These are phyloP conservation scores for Capsicum chinense DNA, from an alignment of 257 asterid genomes.

Conservation along the genomic window DNA sequence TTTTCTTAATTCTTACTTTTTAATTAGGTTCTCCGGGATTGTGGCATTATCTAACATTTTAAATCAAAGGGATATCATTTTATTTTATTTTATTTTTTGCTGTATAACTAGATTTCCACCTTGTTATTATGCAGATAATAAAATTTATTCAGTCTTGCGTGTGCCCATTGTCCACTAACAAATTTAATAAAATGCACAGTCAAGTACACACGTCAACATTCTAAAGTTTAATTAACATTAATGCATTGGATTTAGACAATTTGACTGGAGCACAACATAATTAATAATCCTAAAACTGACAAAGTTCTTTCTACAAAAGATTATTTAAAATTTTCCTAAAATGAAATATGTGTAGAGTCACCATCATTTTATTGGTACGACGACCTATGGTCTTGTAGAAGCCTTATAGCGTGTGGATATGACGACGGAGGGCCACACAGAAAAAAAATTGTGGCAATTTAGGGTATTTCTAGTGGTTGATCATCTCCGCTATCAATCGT, in stretches of 20 bases:
- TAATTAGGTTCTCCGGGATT: neutral
- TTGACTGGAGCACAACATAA: neutral
- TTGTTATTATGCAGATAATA: slow-evolving; percentile 25
- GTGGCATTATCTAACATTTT: slow-evolving; percentile 5
- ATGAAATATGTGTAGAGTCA: neutral
- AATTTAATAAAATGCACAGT: slow-evolving; percentile 20
- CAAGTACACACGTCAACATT: neutral
- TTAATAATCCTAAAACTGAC: slow-evolving; percentile 8
- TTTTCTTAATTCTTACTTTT: neutral
- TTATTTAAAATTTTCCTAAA: neutral
- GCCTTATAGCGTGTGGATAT: neutral
- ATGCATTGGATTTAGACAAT: slow-evolving; percentile 2
- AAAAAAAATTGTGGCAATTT: neutral
- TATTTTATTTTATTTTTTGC: neutral
- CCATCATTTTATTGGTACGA: slow-evolving; percentile 7
- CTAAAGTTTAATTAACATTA: neutral
- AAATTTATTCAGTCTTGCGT: slow-evolving; percentile 14
- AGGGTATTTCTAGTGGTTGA: neutral
- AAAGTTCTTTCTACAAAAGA: neutral
- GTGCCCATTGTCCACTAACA: slow-evolving; percentile 21
- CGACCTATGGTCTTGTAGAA: neutral
- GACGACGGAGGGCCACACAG: neutral
- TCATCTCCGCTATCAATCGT: neutral
- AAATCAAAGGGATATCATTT: neutral
- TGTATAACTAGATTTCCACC: slow-evolving; percentile 30